Base-by-base conservation (phyloP, 2,329 filamentous ascomycete species). In the Drechslerella dactyloides region DNA sequence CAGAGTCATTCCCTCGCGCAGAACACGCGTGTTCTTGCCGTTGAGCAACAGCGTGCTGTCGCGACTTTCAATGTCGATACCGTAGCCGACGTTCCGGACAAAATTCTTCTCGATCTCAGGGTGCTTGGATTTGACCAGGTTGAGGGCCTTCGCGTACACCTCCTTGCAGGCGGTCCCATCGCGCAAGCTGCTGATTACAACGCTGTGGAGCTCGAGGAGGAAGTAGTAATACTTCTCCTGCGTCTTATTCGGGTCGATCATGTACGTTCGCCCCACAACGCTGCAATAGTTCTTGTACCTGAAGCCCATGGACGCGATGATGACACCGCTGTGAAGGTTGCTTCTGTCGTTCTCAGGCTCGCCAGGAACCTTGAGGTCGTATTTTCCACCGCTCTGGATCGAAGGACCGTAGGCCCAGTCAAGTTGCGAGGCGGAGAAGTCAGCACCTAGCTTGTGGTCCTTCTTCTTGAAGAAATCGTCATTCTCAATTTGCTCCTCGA, bases 1-100 rank as follows among this genome's bases (percentile, higher is more conserved):
- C 11, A 99, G 84, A 0, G 94, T 99, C 94, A 99, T 99, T 75
- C 96, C 96, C 78, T 97, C 96, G 80, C 93, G 96, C 65, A 99
- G 82, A 3, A 85, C 85, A 57, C 93, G 87, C 27, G 83, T 84
- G 79, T 93, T 97, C 82, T 99, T 99, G 69, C 84, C 89, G 77
- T 91, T 97, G 40, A 99, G 82, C 1, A 94, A 81, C 69, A 99
- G 85, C 2, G 91, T 93, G 1, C 85, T 82, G 78, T 99, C 94
- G 76, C 90, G 88, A 75, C 89, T 90, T 82, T 99, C 96, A 48
- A 97, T 90, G 73, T 94, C 96, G 76, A 99, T 90, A 53, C 92
- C 93, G 76, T 89, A 91, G 54, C 94, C 94, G 40, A 97, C 88
- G 74, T 90, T 96, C 81, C 96, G 96, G 50, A 93, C 82, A 78